These are phyloP conservation scores for Deinandra increscens DNA, from an alignment of 129 eudicot species.

Conservation along the genomic window DNA sequence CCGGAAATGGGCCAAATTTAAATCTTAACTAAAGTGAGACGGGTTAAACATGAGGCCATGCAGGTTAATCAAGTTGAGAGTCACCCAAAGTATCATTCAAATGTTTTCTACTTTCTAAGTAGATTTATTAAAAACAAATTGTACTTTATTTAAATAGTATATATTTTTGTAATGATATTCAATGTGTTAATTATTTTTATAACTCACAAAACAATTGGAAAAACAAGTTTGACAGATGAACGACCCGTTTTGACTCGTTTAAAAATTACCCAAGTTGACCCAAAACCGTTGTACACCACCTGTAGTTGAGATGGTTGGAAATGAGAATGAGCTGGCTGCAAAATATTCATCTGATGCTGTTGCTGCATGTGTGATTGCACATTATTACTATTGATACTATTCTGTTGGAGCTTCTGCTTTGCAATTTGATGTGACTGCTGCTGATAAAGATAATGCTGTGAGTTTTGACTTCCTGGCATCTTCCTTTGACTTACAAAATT, in stretches of 20 bases:
- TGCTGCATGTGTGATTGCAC: constrained; percentile 78
- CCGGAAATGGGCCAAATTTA: not conserved
- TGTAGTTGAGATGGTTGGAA: constrained; percentile 50
- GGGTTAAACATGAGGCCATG: not conserved
- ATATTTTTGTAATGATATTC: not conserved
- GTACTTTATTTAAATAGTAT: not conserved
- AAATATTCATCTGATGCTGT: constrained; percentile 45
- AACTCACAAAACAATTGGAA: not conserved
- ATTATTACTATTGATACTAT: not conserved
- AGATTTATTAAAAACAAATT: not conserved
- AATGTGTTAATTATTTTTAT: not conserved
- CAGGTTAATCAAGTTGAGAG: not conserved
- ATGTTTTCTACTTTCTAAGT: not conserved
- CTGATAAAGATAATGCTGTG: constrained; percentile 45
- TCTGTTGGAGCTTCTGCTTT: constrained; percentile 54
- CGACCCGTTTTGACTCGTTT: not conserved
- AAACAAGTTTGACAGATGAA: not conserved
- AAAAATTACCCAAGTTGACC: no score
- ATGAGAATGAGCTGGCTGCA: constrained; percentile 53
- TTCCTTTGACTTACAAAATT: constrained; percentile 70
- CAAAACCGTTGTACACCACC: not conserved
- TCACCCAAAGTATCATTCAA: not conserved
- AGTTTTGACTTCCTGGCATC: constrained; percentile 68
- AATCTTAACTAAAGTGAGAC: not conserved
- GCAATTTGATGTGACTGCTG: constrained; percentile 44